phyloP scores from a whole-genome alignment of 805 yeast species.

The Candida tibetensis region DNA sequence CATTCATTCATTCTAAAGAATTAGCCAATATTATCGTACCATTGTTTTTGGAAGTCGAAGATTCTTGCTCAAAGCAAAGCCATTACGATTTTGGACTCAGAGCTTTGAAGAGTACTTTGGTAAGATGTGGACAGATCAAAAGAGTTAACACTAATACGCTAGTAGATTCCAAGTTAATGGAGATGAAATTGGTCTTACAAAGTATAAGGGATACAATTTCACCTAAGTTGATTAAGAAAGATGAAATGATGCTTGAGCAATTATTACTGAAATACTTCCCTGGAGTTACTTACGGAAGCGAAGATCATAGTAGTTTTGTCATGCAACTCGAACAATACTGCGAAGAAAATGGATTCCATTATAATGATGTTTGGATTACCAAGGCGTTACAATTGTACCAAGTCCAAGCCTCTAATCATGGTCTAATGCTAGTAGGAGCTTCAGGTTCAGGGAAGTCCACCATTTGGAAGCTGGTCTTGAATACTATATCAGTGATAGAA shows the following conservation, averaged over 20 bases:
- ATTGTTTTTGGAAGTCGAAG: constrained; percentile 49
- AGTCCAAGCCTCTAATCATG: constrained; percentile 64
- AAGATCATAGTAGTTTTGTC: constrained; percentile 24
- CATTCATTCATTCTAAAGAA: constrained; percentile 49
- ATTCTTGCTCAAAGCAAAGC: constrained; percentile 46
- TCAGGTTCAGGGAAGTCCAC: constrained; percentile 75
- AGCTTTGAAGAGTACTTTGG: constrained; percentile 66
- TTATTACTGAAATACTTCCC: constrained; percentile 26
- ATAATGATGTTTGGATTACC: constrained; percentile 43
- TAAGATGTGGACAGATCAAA: constrained; percentile 52
- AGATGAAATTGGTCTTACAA: constrained; percentile 38
- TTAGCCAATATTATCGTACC: constrained; percentile 52
- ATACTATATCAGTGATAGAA: constrained; percentile 35
- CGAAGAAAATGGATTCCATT: constrained; percentile 24
- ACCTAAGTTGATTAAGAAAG: constrained; percentile 63
- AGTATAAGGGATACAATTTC: constrained; percentile 60
- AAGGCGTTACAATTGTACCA: constrained; percentile 63
- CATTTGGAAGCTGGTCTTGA: constrained; percentile 47
- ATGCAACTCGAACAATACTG: constrained; percentile 26
- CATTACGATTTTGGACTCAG: constrained; percentile 93
- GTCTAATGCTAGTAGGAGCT: constrained; percentile 75
- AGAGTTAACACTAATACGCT: constrained; percentile 15
- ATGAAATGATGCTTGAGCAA: constrained; percentile 40
- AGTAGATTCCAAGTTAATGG: constrained; percentile 10
- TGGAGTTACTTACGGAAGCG: constrained; percentile 13